Base-by-base conservation (phyloP, 139 green algal species). In the Coccomyxa sp. region DNA sequence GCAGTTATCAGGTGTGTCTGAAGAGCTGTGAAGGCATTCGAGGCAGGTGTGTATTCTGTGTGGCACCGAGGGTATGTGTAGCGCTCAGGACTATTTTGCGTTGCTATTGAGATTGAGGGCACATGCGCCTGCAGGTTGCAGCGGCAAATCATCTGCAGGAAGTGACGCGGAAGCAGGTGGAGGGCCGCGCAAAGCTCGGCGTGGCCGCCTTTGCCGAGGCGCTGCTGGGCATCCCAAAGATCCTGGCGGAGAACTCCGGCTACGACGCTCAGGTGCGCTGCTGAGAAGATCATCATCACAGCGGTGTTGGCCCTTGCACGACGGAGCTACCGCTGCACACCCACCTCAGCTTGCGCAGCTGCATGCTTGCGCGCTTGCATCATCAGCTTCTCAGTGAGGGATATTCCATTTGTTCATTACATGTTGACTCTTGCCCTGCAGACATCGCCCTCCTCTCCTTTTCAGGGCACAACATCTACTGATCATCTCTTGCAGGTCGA, bases 161-260 rank as follows among this genome's bases (percentile, higher is more conserved):
- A 21, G 67, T 67, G 30, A 90, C 83, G 13, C 84, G 86, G 15
- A 91, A 91, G 82, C 82, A 21, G 17, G 87, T 90, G 27, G 82
- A 90, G 76, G 93, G 93, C 28, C 87, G 94, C 15, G 95, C 92
- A 58, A 98, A 98, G 92, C 92, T 99, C 59, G 97, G 97, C 11
- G 90, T 99, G 28, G 94, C 98, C 85, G 95, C 95, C 12, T 99
- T 99, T 86, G 97, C 97, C 21, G 94, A 99, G 78, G 95, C 97
- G 63, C 87, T 99, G 86, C 87, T 98, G 77, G 96, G 95, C 1
- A 89, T 99, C 68, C 95, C 96, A 67, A 99, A 99, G 90, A 96
- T 94, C 23, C 90, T 99, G 77, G 96, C 96, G 27, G 95, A 99
- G 82, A 99, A 99, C 88, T 92, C 89, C 18, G 96, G 97, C 28